Conservation (phyloP, 495 filamentous ascomycete species). For the Penicillium nucicola region DNA sequence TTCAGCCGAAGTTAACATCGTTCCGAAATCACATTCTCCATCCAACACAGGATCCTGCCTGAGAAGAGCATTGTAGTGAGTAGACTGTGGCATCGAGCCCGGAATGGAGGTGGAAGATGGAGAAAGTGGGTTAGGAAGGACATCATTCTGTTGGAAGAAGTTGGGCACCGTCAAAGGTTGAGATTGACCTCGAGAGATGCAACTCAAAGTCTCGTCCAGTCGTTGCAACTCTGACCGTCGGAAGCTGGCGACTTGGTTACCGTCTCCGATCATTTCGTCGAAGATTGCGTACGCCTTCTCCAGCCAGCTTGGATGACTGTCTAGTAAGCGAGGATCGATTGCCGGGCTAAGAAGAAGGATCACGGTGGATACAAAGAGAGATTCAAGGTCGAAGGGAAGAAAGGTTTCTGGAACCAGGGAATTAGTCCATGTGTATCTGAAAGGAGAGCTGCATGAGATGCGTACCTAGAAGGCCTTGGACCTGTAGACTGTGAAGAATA, state of each 20-base stretch:
- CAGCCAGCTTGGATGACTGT: slow-evolving; percentile 29
- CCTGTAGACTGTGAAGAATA: slow-evolving; percentile 34
- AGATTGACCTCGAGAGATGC: slow-evolving; percentile 20
- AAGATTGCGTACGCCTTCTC: slow-evolving; percentile 34
- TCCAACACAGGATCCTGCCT: slow-evolving; percentile 8
- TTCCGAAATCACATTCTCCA: slow-evolving; percentile 11
- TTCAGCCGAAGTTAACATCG: slow-evolving; percentile 30
- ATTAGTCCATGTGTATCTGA: background rate
- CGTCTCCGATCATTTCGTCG: slow-evolving; percentile 40
- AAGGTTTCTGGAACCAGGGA: slow-evolving; percentile 33
- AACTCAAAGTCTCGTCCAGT: slow-evolving; percentile 28
- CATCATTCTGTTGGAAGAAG: slow-evolving; percentile 11
- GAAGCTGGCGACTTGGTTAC: slow-evolving; percentile 38
- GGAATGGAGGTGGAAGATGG: slow-evolving; percentile 13
- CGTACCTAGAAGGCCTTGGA: slow-evolving; percentile 40
- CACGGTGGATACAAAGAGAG: slow-evolving; percentile 36
- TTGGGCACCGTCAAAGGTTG: slow-evolving; percentile 12
- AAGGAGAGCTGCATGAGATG: background rate
- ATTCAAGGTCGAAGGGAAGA: slow-evolving; percentile 44
- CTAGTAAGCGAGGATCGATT: slow-evolving; percentile 27
- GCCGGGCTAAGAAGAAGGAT: slow-evolving; percentile 34
- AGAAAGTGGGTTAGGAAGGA: slow-evolving; percentile 4
- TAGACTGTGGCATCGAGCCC: slow-evolving; percentile 4
- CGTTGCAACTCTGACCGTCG: slow-evolving; percentile 38
- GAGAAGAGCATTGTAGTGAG: slow-evolving; percentile 15